Conservation (phyloP, 2,329 filamentous ascomycete genomes). For the Cephalotrichum gorgonifer region DNA sequence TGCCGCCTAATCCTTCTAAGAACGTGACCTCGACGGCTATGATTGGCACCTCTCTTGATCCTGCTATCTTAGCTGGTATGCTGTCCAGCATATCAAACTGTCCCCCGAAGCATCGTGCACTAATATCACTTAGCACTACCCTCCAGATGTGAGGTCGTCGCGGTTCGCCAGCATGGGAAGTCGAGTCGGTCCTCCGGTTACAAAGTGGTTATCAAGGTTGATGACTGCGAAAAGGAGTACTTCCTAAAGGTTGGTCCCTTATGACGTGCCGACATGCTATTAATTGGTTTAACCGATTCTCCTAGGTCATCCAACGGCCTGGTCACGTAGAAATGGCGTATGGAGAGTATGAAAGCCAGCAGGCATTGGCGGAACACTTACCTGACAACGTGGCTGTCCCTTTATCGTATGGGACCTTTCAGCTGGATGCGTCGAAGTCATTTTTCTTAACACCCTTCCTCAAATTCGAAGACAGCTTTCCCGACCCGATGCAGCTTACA, state of each 20-base stretch:
- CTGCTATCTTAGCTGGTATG: no score
- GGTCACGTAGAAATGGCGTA: constrained; percentile 9
- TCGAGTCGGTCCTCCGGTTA: constrained; percentile 9
- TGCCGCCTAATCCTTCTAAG: no score
- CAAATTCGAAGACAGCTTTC: not conserved
- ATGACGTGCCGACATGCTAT: not conserved
- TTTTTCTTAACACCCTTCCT: not conserved
- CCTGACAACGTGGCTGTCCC: constrained; percentile 5
- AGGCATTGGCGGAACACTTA: constrained; percentile 7
- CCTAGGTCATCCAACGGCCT: not conserved
- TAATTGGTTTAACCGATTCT: no score
- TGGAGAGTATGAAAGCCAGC: constrained; percentile 13
- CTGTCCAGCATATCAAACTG: no score
- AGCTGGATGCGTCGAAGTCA: not conserved
- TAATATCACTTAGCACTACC: no score
- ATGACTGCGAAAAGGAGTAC: constrained; percentile 8
- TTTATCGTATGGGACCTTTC: constrained; percentile 13
- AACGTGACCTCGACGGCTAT: no score
- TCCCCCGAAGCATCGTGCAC: no score
- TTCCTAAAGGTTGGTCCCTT: constrained; percentile 12
- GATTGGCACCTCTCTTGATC: no score
- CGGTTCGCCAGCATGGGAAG: constrained; percentile 3
- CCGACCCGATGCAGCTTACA: constrained; percentile 5
- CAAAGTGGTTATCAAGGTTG: constrained; percentile 9
- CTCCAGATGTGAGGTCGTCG: not conserved